Base-by-base conservation (phyloP, 495 filamentous ascomycete species). In the Chaetomium tenue region DNA sequence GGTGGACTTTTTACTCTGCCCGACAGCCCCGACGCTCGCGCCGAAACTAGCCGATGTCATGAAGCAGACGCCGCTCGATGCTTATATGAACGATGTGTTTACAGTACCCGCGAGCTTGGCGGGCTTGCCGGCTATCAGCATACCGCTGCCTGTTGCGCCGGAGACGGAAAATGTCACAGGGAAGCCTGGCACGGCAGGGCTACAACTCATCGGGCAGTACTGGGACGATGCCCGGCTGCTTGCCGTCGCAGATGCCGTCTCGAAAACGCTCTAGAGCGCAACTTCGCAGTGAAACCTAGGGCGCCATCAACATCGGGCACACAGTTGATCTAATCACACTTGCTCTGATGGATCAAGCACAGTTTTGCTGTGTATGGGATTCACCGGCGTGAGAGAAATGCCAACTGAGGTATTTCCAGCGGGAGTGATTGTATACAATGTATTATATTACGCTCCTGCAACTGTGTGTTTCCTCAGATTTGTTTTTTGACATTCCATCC, bases 81-180 rank as follows among this genome's bases (percentile, higher is more conserved):
- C 84, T 2, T 98, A 96, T 71, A 88, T 90, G 76, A 96, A 91
- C 68, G 94, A 99, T 78, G 91, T 97, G 16, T 91, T 97, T 74
- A 98, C 94, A 0, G 94, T 98, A 9, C 94, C 94, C 16, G 92
- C 95, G 23, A 97, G 90, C 71, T 75, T 99, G 64, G 95, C 94
- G 7, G 95, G 94, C 3, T 78, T 99, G 40, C 94, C 94, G 13
- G 91, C 93, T 20, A 84, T 96, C 48, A 96, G 91, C 67, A 79
- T 98, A 13, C 95, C 94, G 5, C 83, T 93, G 56, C 66, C 66
- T 57, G 70, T 75, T 5, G 68, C 70, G 2, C 70, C 72, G 11
- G 62, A 72, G 5, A 58, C 68, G 6, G 73, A 75, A 15, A 68
- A 48, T 52, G 28, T 15, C 13, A 7, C 67, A 8, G 67, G 74